Evolutionary conservation across 805 yeast species (phyloP), one percentile per base, ranked within the genome.

Genomic region (Lipomyces sp.): DNA sequence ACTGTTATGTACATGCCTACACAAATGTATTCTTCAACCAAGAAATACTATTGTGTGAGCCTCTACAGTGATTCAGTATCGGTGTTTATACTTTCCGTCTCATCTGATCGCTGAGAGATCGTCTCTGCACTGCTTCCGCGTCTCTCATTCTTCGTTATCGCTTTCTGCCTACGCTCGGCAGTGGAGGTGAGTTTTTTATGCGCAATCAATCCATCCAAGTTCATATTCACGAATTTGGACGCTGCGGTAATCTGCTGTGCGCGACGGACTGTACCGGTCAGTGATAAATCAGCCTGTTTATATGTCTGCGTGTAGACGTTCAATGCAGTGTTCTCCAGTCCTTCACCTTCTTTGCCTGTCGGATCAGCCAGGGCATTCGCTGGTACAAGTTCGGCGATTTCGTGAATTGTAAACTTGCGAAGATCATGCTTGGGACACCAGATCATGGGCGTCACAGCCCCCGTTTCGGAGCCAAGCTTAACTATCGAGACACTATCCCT

Each of bases 341-440:
- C 59, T 11, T 50, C 48, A 29, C 64, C 35, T 2, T 71, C 58
- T 11, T 53, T 34, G 11, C 62, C 66, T 3, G 42, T 57, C 11
- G 53, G 51, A 34, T 54, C 56, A 29, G 48, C 29, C 11, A 45
- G 55, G 6, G 53, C 60, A 48, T 37, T 37, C 33, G 57, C 62
- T 13, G 42, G 51, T 5, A 51, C 53, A 5, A 64, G 18, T 50
- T 74, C 75, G 10, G 71, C 65, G 68, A 78, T 64, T 13, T 75
- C 72, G 8, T 66, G 67, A 7, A 39, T 64, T 64, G 45, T 61
- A 34, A 51, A 56, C 59, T 56, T 67, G 56, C 33, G 51, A 34
- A 7, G 37, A 33, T 69, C 71, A 60, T 79, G 81, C 24, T 60
- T 64, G 2, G 71, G 64, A 70, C 81, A 78, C 63, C 77, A 66